Base-by-base conservation (phyloP, 2,329 filamentous ascomycete genomes). In the Pyrenochaeta sp. region DNA sequence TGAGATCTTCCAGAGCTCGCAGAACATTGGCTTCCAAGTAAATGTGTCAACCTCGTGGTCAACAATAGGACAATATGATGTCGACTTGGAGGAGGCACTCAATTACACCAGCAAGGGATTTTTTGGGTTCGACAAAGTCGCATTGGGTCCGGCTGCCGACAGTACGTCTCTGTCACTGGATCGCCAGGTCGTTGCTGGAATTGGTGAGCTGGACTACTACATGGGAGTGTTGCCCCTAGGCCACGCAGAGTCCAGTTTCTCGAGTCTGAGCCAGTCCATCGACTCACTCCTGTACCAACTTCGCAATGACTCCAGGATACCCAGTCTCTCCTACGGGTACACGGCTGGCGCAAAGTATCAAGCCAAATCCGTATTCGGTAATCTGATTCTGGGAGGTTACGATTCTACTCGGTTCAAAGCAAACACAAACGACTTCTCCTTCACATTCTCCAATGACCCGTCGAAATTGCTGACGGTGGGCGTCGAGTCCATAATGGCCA, bases 351-450 rank as follows among this genome's bases (percentile, higher is more conserved):
- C 66, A 20, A 59, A 61, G 20, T 71, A 72, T 42, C 55, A 57
- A 7, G 39, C 61, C 15, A 69, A 70, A 30, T 62, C 61, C 1
- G 63, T 66, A 0, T 61, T 63, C 24, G 68, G 66, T 6, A 72
- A 58, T 35, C 58, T 75, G 15, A 65, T 71, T 1, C 47, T 77
- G 4, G 73, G 74, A 11, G 74, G 74, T 5, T 76, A 73, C 41
- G 73, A 77, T 47, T 53, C 61, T 13, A 67, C 65, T 1, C 67
- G 72, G n/a, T 69, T 72, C 46, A 60, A 48, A 15, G 39, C 60
- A 3, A 61, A 63, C 27, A 41, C 46, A 4, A 63, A 66, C 27
- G 49, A 51, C 17, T 67, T 68, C 28, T 63, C 63, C 1, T 73
- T 60, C 30, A 61, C 46, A 48, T 73, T 65, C 23, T 61, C 65